Conservation (phyloP, 805 yeast species). For the Tetrapisispora taiwanensis region DNA sequence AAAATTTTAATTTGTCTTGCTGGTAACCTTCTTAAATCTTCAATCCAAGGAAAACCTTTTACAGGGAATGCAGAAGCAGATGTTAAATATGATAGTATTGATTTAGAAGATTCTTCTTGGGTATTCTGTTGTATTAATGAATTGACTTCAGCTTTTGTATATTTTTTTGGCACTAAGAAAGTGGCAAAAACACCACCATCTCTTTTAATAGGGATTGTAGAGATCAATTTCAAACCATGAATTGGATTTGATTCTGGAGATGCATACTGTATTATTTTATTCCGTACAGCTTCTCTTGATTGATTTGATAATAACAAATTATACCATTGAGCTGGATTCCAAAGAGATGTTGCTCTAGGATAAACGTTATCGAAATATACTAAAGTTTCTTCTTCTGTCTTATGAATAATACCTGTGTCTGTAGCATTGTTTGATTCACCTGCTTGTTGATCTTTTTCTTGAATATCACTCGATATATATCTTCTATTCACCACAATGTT, state of each 20-base stretch:
- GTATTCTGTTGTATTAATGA: conserved; percentile 41
- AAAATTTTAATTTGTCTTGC: conserved; percentile 50
- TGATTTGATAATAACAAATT: conserved; percentile 30
- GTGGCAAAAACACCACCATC: conserved; percentile 95
- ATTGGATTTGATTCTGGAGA: conserved; percentile 31
- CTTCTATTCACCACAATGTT: conserved; percentile 8
- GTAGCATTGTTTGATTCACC: conserved; percentile 48
- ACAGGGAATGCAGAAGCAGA: conserved; percentile 58
- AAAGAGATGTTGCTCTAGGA: conserved; percentile 36
- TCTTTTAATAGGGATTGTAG: conserved; percentile 58
- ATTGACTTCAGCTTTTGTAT: conserved; percentile 43
- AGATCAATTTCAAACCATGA: conserved; percentile 40
- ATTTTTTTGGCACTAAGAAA: conserved; percentile 47
- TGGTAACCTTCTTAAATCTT: conserved; percentile 76
- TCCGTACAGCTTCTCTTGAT: conserved; percentile 32
- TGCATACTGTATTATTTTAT: conserved; percentile 32
- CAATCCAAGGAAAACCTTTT: conserved; percentile 92
- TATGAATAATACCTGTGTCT: conserved; percentile 48
- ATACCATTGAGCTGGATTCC: conserved; percentile 39
- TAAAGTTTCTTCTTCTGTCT: conserved; percentile 39
- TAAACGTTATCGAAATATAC: conserved; percentile 48
- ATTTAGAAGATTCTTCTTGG: conserved; percentile 30
- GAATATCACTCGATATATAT: conserved; percentile 32
- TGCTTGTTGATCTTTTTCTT: conserved; percentile 36
- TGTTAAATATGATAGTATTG: conserved; percentile 33